Evolutionary conservation across 2,329 filamentous ascomycete species (phyloP), one percentile per base, ranked within the genome.

Genomic region (Alternaria longipes): DNA sequence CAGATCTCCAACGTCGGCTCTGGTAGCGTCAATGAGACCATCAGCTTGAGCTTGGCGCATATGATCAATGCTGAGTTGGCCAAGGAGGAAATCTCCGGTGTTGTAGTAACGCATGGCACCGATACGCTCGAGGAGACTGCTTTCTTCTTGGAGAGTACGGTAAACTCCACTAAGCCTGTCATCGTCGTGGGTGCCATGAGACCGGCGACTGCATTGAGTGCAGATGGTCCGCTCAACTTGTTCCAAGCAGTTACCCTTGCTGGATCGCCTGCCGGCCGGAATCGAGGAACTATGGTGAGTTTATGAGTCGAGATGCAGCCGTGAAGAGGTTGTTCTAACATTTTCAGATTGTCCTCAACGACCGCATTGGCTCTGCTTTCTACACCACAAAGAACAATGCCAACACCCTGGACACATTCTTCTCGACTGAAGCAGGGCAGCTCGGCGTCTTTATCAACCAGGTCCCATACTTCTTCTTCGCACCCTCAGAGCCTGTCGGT

Each of bases 41-140:
- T 86, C 54, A 79, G 84, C 34, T 76, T 87, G 20, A 80, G 78
- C 26, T 69, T 88, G 36, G 80, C 82, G 6, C 78, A 83, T 24
- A 75, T 79, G 56, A 83, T 88, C 54, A 83, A 85, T 56, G 67
- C 69, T 12, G 84, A 85, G 56, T 78, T 87, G 4, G 81, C 82
- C 26, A 80, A 80, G 59, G 70, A 73, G 0, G 76, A 79, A 1
- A 74, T 82, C 40, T 67, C 74, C 9, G 76, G 86, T 36, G 85
- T 84, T 7, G 85, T 89, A 6, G 78, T 90, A 54, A 89, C 88
- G 0, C 88, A 90, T 67, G 88, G 88, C 49, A 90, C 88, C 8
- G 88, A 90, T 68, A 89, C 86, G 0, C 80, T 90, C 1, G 87
- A 89, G 68, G 87, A 90, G 74, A 84, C 85, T 0, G 85, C 87